phyloP scores from a whole-genome alignment of 306 rosid genomes.

The Prunus davidiana region DNA sequence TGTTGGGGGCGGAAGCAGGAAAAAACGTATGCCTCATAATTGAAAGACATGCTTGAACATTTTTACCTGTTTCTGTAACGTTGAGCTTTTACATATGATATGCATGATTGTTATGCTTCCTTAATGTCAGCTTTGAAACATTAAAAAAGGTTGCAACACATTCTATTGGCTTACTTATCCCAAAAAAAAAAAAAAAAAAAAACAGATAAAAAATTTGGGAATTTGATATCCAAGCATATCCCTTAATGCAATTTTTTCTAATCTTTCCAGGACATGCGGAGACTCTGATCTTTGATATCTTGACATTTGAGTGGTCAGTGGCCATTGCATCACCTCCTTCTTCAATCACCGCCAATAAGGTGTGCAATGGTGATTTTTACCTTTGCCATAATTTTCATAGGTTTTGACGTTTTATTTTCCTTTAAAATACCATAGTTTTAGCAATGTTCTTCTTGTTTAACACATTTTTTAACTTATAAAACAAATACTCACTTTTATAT shows the following conservation, averaged over 20 bases:
- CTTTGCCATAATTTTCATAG: background rate
- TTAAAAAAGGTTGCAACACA: background rate
- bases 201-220: background rate
- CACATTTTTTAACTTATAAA: background rate
- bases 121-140: background rate
- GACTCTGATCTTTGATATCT: slow-evolving; percentile 77
- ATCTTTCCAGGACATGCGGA: slow-evolving; percentile 69
- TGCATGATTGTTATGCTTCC: background rate
- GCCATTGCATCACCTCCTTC: slow-evolving; percentile 61
- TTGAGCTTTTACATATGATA: background rate
- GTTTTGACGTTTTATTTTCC: background rate
- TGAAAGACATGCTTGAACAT: slow-evolving; percentile 13
- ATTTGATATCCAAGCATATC: background rate
- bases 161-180: background rate
- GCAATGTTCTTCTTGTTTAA: background rate
- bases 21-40: slow-evolving; percentile 63
- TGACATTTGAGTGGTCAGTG: slow-evolving; percentile 75
- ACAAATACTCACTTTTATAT: background rate
- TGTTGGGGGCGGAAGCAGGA: slow-evolving; percentile 89
- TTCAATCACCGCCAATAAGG: slow-evolving; percentile 75
- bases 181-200: background rate
- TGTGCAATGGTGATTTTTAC: slow-evolving; percentile 15
- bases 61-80: slow-evolving; percentile 4
- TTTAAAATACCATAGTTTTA: background rate
- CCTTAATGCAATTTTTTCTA: background rate